Evolutionary conservation across 768 basidiomycete species (phyloP).

Genomic region (Amanita pallidorosea): DNA sequence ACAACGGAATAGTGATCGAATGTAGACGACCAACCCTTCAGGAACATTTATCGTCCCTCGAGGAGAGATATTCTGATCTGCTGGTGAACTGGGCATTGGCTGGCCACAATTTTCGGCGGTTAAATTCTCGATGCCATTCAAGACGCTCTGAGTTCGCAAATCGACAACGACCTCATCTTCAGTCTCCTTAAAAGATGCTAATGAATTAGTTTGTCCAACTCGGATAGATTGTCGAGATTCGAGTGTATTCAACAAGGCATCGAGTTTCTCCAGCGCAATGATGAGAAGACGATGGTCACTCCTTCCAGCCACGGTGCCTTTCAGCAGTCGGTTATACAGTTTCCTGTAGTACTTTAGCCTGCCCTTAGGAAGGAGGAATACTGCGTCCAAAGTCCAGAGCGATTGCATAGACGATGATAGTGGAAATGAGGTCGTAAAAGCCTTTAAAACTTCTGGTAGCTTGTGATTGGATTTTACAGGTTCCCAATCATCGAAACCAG

Average conservation of each 20-base stretch:
- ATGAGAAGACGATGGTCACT: constrained; percentile 79
- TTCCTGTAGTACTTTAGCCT: constrained; percentile 89
- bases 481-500: constrained; percentile 78
- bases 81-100: constrained; percentile 9
- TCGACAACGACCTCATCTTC: constrained; percentile 54
- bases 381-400: constrained; percentile 74
- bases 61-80: constrained; percentile 21
- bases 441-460: constrained; percentile 53
- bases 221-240: constrained; percentile 46
- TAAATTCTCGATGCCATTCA: not conserved
- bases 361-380: constrained; percentile 79
- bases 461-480: constrained; percentile 70
- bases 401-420: constrained; percentile 39
- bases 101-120: not conserved
- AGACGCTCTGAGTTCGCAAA: constrained; percentile 25
- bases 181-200: constrained; percentile 18
- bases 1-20: constrained; percentile 19
- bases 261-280: constrained; percentile 73
- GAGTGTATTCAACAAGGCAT: constrained; percentile 55
- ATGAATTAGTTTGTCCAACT: constrained; percentile 27
- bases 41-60: constrained; percentile 46
- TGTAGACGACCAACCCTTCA: constrained; percentile 47
- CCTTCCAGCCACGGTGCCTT: constrained; percentile 76
- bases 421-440: constrained; percentile 57
- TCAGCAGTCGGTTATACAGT: constrained; percentile 76